These are phyloP conservation scores for Funneliformis geosporum DNA, from an alignment of 192 early-diverging fungal genomes.

Conservation along the genomic window DNA sequence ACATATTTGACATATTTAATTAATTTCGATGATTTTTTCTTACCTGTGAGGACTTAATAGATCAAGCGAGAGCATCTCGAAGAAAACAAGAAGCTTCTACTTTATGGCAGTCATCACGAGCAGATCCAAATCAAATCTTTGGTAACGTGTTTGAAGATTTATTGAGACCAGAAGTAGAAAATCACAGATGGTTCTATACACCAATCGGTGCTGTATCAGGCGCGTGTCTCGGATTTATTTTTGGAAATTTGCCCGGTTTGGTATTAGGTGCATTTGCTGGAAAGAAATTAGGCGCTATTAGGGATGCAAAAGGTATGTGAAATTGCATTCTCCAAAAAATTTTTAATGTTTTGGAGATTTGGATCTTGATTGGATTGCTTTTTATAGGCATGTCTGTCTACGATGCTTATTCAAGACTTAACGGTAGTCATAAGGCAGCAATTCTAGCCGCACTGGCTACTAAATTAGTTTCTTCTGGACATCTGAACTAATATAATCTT, in stretches of 20 bases:
- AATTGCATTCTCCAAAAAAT: too few species aligned
- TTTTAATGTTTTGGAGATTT: background rate
- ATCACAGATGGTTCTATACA: conserved; percentile 62
- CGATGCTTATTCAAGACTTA: conserved; percentile 57
- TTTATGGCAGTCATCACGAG: conserved; percentile 31
- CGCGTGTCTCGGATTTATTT: conserved; percentile 71
- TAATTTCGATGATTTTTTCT: too few species aligned
- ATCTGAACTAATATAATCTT: background rate
- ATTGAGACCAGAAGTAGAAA: conserved; percentile 66
- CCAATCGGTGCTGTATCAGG: conserved; percentile 72
- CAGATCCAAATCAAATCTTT: conserved; percentile 69
- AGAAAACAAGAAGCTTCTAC: conserved; percentile 18
- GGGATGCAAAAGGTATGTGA: conserved; percentile 33
- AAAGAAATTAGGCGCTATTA: conserved; percentile 44
- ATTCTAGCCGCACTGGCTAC: conserved; percentile 55
- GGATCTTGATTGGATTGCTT: background rate
- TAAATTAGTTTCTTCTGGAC: conserved; percentile 30
- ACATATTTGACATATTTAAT: too few species aligned
- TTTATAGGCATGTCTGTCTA: conserved; percentile 56
- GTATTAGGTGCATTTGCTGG: conserved; percentile 51
- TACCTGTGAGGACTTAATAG: background rate
- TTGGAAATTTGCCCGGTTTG: conserved; percentile 65
- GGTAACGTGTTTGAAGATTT: conserved; percentile 82
- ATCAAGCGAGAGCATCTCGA: background rate
- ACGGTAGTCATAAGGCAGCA: conserved; percentile 58